phyloP scores from a whole-genome alignment of 1,284 basidiomycete genomes.

The Pseudozyma pruni region DNA sequence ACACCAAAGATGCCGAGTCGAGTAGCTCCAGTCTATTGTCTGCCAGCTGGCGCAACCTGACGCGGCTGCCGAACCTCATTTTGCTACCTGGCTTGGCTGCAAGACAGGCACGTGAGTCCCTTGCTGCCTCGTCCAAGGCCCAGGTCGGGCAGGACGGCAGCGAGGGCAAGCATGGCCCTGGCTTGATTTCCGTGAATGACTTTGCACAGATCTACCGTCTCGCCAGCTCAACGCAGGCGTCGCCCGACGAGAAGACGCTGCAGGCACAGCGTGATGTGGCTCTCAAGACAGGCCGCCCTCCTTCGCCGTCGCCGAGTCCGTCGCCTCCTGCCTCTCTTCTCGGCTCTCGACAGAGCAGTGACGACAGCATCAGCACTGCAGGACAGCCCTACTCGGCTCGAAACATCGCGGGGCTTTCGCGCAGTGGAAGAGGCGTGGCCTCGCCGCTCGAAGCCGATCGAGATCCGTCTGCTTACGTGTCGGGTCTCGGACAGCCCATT shows the following conservation, averaged over 20 bases:
- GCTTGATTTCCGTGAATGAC: conserved; percentile 8
- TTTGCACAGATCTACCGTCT: conserved; percentile 39
- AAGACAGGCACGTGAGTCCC: conserved; percentile 33
- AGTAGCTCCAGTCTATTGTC: conserved; percentile 25
- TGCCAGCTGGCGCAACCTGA: conserved; percentile 46
- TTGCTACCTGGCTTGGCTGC: conserved; percentile 45
- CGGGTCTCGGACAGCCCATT: conserved; percentile 61
- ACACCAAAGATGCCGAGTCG: conserved; percentile 20
- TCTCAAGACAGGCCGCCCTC: conserved; percentile 29
- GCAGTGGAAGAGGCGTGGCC: conserved; percentile 41
- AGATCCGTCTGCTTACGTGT: conserved; percentile 59
- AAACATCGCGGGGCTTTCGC: neutral
- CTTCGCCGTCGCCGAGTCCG: conserved; percentile 37
- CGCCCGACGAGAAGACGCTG: conserved; percentile 9
- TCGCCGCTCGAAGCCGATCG: conserved; percentile 41
- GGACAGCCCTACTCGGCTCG: neutral
- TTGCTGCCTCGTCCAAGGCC: conserved; percentile 14
- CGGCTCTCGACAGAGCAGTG: conserved; percentile 39
- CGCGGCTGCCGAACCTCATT: conserved; percentile 46
- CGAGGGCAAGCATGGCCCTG: neutral
- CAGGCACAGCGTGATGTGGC: conserved; percentile 28
- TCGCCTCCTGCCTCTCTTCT: conserved; percentile 37
- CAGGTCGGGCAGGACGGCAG: neutral
- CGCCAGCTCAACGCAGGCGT: conserved; percentile 8
- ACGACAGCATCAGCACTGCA: conserved; percentile 31